Conservation (phyloP, 371 early-diverging fungal genomes). For the Circinella minor region DNA sequence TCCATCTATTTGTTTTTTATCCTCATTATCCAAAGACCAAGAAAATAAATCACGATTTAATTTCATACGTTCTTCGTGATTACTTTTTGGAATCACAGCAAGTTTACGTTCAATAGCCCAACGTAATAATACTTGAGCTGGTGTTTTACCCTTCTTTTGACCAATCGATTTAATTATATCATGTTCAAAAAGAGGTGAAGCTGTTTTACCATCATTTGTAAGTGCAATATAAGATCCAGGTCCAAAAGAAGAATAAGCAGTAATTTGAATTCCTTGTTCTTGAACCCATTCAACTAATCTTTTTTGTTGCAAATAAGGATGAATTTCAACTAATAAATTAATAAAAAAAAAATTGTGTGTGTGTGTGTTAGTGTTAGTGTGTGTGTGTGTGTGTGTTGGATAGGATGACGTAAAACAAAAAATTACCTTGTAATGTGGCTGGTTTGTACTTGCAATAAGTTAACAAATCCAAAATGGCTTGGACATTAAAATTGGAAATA, state of each 20-base stretch:
- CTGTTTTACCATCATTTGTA: constrained; percentile 13
- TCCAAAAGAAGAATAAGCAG: constrained; percentile 53
- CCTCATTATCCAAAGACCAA: constrained; percentile 27
- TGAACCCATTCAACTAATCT: constrained; percentile 39
- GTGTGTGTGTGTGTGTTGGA: not conserved
- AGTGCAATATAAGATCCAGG: constrained; percentile 39
- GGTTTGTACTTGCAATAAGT: constrained; percentile 50
- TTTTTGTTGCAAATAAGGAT: constrained; percentile 66
- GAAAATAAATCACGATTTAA: constrained; percentile 31
- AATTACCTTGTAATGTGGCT: constrained; percentile 37
- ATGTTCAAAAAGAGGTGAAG: constrained; percentile 29
- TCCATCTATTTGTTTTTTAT: constrained; percentile 19
- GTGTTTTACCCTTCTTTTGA: constrained; percentile 33
- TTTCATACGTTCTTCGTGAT: constrained; percentile 46
- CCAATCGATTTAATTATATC: constrained; percentile 46
- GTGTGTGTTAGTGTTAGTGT: too few relatives aligned
- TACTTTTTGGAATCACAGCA: constrained; percentile 69
- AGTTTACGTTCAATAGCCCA: constrained; percentile 56
- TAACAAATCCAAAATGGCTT: constrained; percentile 43
- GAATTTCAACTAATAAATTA: constrained; percentile 52
- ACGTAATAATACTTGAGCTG: constrained; percentile 53
- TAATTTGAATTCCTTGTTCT: constrained; percentile 45
- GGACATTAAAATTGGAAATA: constrained; percentile 62
- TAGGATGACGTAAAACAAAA: too few relatives aligned
- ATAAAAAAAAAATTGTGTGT: too few relatives aligned